Evolutionary conservation across 208 protist genomes (phyloP), one percentile per base, ranked within the genome.

Genomic region (Trypanosoma theileri): DNA sequence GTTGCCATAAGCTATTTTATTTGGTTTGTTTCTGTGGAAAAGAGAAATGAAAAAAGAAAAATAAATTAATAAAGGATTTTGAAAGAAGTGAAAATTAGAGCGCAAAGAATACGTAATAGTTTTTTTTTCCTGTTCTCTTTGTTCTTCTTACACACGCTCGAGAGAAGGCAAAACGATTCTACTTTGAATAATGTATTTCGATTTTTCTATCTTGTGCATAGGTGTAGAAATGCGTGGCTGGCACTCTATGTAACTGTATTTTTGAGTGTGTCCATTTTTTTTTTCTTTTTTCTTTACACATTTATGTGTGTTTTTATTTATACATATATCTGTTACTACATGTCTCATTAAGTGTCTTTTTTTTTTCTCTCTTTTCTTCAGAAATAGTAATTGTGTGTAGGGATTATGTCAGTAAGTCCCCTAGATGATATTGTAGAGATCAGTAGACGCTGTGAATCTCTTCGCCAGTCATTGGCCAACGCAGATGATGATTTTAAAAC

Each of bases 341-440:
- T 35, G 28, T 35, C 28, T 35, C 6, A 35, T 6, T 35, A 6
- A 35, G 28, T 35, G 6, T 35, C 28, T 1, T 35, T 35, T 35
- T 35, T 35, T 35, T 35, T 35, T 35, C 48, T 63, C 4, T 46
- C 21, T 52, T 17, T 64, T n/a, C 56, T 77, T 72, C 55, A 53
- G 52, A 21, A 19, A 16, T 51, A 52, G 11, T 19, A 16, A 22
- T 44, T 69, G 26, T 58, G 35, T 51, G 41, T 58, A 53, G 24
- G 40, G 53, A 50, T 60, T 17, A 75, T 75, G 70, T 21, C 54
- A n/a, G 14, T 69, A 46, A 70, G 63, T 16, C 71, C 71, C 0
- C 45, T 70, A 44, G 71, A 76, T 70, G 71, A 76, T 41, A 70
- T 76, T 59, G 24, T 70, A 44, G 63, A 76, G n/a, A 53, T 76